Evolutionary conservation across 208 protist genomes (phyloP).

Genomic region (Leishmania guyanensis): DNA sequence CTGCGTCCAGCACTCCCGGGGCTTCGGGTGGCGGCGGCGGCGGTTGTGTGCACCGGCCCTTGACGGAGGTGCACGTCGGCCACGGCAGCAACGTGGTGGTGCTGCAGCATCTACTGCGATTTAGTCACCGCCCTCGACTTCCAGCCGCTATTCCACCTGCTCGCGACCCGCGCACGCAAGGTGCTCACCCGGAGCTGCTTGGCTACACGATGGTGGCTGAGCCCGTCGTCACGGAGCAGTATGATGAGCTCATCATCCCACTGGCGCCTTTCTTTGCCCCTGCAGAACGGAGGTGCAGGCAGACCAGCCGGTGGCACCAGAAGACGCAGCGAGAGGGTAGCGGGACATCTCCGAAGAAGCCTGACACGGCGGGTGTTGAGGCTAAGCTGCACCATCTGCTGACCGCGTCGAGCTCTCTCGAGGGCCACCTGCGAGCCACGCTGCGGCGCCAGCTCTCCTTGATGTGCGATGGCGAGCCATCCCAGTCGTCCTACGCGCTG

Average conservation of each 20-base stretch:
- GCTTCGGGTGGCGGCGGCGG: not conserved
- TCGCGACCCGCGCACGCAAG: slow-evolving; percentile 39
- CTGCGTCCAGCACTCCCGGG: not conserved
- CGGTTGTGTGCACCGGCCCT: slow-evolving; percentile 1
- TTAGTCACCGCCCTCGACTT: slow-evolving; percentile 64
- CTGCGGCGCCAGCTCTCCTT: slow-evolving; percentile 29
- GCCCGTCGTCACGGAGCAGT: slow-evolving; percentile 83
- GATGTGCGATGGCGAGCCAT: not conserved
- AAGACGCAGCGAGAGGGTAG: not conserved
- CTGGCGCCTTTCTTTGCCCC: slow-evolving; percentile 6
- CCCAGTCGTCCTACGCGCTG: not conserved
- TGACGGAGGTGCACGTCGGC: slow-evolving; percentile 31
- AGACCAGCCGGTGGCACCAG: not conserved
- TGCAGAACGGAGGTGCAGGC: not conserved
- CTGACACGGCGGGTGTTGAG: not conserved
- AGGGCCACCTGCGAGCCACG: slow-evolving; percentile 21
- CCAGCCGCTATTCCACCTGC: slow-evolving; percentile 57
- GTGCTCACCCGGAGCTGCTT: slow-evolving; percentile 41
- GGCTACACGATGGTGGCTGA: slow-evolving; percentile 76
- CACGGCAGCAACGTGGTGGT: slow-evolving; percentile 54
- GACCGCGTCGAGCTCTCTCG: slow-evolving; percentile 16
- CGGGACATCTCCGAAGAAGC: not conserved
- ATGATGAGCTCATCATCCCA: slow-evolving; percentile 83
- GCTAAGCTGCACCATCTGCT: slow-evolving; percentile 1
- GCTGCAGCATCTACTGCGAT: slow-evolving; percentile 78